These are phyloP conservation scores for Fusarium sulawesiense DNA, from an alignment of 2,329 filamentous ascomycete genomes.

Conservation along the genomic window DNA sequence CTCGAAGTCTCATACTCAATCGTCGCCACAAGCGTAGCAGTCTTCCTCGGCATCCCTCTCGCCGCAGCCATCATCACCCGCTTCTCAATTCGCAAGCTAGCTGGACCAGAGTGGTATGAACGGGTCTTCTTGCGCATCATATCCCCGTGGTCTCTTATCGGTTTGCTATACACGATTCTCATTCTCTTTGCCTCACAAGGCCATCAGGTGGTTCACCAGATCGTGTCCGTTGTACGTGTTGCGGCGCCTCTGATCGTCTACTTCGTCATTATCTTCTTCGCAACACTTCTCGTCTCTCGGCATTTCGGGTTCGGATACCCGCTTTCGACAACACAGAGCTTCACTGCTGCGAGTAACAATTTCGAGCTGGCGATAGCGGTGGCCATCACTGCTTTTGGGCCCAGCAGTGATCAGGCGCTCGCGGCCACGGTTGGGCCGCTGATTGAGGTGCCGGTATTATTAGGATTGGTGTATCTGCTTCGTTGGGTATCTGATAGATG, in stretches of 20 bases:
- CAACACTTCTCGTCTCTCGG: slow-evolving; percentile 71
- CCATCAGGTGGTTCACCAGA: slow-evolving; percentile 79
- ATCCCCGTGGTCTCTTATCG: slow-evolving; percentile 81
- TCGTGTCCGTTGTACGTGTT: slow-evolving; percentile 84
- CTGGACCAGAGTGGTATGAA: slow-evolving; percentile 72
- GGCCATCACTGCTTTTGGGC: slow-evolving; percentile 82
- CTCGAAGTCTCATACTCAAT: slow-evolving; percentile 66
- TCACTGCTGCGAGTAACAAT: slow-evolving; percentile 92
- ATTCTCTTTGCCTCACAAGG: slow-evolving; percentile 89
- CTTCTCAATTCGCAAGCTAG: slow-evolving; percentile 65
- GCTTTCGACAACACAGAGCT: slow-evolving; percentile 80
- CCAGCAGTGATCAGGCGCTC: slow-evolving; percentile 81
- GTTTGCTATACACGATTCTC: slow-evolving; percentile 86
- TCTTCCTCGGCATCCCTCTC: slow-evolving; percentile 87
- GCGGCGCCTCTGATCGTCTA: slow-evolving; percentile 85
- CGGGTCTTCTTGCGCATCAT: slow-evolving; percentile 75
- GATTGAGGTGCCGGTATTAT: slow-evolving; percentile 85
- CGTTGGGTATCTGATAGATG: slow-evolving; percentile 67
- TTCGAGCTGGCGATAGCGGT: slow-evolving; percentile 94
- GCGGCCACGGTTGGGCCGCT: slow-evolving; percentile 86
- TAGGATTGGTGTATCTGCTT: slow-evolving; percentile 81
- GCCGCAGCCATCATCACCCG: slow-evolving; percentile 83
- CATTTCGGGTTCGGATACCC: slow-evolving; percentile 80
- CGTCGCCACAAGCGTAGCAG: slow-evolving; percentile 83
- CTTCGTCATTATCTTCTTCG: slow-evolving; percentile 79